Conservation (phyloP, 2,329 filamentous ascomycete genomes). For the Biscogniauxia sp. region DNA sequence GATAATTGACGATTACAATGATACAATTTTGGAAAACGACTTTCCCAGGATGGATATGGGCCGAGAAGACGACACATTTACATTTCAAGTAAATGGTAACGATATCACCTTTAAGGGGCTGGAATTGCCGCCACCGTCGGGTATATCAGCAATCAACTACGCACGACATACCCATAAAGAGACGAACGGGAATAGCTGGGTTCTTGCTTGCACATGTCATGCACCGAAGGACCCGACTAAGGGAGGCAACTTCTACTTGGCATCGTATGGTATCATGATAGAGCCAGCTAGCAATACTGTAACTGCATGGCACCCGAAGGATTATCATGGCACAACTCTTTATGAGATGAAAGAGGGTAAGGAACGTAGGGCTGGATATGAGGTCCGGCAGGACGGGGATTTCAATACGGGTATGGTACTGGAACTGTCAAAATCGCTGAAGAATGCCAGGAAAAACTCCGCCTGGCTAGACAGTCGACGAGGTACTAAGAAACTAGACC, state of each 20-base stretch:
- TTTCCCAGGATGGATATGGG: slow-evolving; percentile 23
- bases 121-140: slow-evolving; percentile 18
- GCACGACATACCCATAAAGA: slow-evolving; percentile 19
- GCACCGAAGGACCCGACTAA: slow-evolving; percentile 14
- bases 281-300: slow-evolving; percentile 19
- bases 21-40: slow-evolving; percentile 12
- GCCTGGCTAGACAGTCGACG: slow-evolving; percentile 1
- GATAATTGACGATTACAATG: slow-evolving; percentile 19
- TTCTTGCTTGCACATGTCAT: slow-evolving; percentile 12
- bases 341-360: slow-evolving; percentile 19
- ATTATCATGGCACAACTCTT: slow-evolving; percentile 22
- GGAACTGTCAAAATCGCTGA: slow-evolving; percentile 1
- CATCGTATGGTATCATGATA: slow-evolving; percentile 24
- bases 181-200: slow-evolving; percentile 20
- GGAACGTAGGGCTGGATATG: slow-evolving; percentile 10
- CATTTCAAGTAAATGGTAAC: slow-evolving; percentile 13
- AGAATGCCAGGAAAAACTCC: slow-evolving; percentile 2
- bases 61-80: slow-evolving; percentile 14
- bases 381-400: slow-evolving; percentile 13
- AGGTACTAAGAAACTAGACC: not conserved
- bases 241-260: slow-evolving; percentile 21
- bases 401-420: slow-evolving; percentile 15
- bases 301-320: slow-evolving; percentile 15
- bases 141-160: slow-evolving; percentile 16
- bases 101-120: slow-evolving; percentile 15